Conservation (phyloP, 1,139 yeast species). For the Candida mesenterica region DNA sequence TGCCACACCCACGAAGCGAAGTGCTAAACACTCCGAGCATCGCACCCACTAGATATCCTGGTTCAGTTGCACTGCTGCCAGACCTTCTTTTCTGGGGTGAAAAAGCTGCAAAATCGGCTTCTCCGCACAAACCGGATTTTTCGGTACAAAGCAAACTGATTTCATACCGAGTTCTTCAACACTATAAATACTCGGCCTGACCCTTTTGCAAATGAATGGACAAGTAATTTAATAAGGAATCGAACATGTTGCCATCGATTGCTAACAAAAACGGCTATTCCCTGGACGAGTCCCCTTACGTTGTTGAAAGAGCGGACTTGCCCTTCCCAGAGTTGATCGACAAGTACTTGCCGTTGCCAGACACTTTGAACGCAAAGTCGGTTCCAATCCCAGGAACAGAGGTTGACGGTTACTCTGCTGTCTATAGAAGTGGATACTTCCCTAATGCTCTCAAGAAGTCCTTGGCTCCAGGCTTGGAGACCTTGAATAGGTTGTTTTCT, state of each 20-base stretch:
- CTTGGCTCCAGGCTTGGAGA: slow-evolving; percentile 17
- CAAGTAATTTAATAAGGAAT: no score
- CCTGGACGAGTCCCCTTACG: slow-evolving; percentile 20
- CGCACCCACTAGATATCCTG: no score
- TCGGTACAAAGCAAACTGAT: no score
- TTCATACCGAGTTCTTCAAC: no score
- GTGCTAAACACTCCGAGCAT: no score
- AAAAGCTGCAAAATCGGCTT: no score
- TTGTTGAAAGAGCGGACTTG: slow-evolving; percentile 15
- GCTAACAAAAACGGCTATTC: slow-evolving; percentile 16
- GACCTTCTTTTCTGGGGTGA: no score
- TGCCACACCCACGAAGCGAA: no score
- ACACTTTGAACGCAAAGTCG: slow-evolving; percentile 14
- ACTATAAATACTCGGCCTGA: no score
- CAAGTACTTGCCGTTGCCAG: slow-evolving; percentile 26
- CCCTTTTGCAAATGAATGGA: no score
- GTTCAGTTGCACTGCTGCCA: no score
- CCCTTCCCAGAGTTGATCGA: slow-evolving; percentile 15
- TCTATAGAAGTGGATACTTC: slow-evolving; percentile 31
- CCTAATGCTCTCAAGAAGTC: slow-evolving; percentile 24
- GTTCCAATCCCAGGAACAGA: slow-evolving; percentile 32
- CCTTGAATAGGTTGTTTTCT: slow-evolving; percentile 16
- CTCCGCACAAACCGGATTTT: no score
- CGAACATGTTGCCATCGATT: slow-evolving; percentile 7
- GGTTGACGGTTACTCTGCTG: slow-evolving; percentile 29